Conservation (phyloP, 2,329 filamentous ascomycete species). For the Curvularia hawaiiensis region DNA sequence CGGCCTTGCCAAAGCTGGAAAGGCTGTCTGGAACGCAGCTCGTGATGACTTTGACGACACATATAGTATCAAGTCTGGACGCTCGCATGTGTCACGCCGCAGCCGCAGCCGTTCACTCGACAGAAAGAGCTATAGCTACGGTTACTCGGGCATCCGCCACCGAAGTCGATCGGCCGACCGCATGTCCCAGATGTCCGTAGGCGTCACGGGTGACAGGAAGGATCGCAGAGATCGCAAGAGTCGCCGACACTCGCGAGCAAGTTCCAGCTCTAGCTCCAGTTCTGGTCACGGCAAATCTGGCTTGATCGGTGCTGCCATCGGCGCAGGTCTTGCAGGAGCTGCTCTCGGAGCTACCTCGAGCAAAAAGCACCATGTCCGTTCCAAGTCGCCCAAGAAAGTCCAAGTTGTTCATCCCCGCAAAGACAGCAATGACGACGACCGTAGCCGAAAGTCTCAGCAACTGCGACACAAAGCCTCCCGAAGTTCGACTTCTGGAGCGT, state of each 20-base stretch:
- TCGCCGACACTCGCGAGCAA: slow-evolving; percentile 34
- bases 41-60: slow-evolving; percentile 64
- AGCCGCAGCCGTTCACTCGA: slow-evolving; percentile 48
- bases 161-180: slow-evolving; percentile 47
- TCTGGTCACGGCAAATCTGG: slow-evolving; percentile 44
- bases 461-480: slow-evolving; percentile 40
- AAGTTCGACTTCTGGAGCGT: slow-evolving; percentile 55
- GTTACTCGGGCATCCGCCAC: slow-evolving; percentile 48
- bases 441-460: slow-evolving; percentile 32
- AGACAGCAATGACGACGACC: slow-evolving; percentile 40
- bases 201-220: slow-evolving; percentile 41
- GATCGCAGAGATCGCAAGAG: slow-evolving; percentile 46
- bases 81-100: slow-evolving; percentile 37
- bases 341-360: slow-evolving; percentile 41
- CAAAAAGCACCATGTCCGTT: slow-evolving; percentile 44
- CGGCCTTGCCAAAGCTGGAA: slow-evolving; percentile 58
- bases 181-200: slow-evolving; percentile 42
- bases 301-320: slow-evolving; percentile 46
- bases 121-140: slow-evolving; percentile 52
- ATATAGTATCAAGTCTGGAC: slow-evolving; percentile 63
- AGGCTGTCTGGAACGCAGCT: slow-evolving; percentile 57
- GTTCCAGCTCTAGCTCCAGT: slow-evolving; percentile 51
- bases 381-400: slow-evolving; percentile 42
- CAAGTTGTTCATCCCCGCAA: slow-evolving; percentile 35
- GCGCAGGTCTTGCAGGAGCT: slow-evolving; percentile 47